Base-by-base conservation (phyloP, 179 eudicot genomes). In the Drosera spatulata region DNA sequence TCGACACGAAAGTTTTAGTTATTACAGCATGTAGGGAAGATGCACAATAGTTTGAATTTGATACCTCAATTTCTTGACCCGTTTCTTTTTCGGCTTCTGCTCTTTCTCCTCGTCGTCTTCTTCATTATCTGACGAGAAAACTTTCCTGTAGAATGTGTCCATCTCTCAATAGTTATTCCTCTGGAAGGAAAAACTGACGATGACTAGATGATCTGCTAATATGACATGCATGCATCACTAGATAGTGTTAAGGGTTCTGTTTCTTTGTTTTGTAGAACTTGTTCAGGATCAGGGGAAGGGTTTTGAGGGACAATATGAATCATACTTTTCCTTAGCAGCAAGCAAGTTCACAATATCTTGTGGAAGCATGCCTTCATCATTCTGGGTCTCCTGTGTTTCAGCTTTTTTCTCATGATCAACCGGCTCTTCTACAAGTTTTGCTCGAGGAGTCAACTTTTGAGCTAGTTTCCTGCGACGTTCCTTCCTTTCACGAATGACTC, bases 121-220 rank as follows among this genome's bases (percentile, higher is more conserved):
- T 71, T 91, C 98, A 3, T 96, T 80, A 67, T 91, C 98, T 40
- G 98, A 91, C 37, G 71, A 65, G 65, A 91, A 91, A 53, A 85
- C 85, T 74, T 85, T 85, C 77, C 97, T 91, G 84, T 71, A 84
- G 5, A 65, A 33, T 39, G 41, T 50, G n/a, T 8, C 5, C 4
- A 33, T 8, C 37, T 2, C 13, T 22, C 33, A 22, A 22, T 22
- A 22, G 33, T 22, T 22, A 22, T 22, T 22, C 33, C 0, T 22
- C 33, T 22, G 33, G 33, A 22, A 22, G 33, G 33, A 22, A 22
- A 22, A 22, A 22, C 33, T 33, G 41, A 33, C 39, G 58, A 14
- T 50, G 41, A 55, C 39, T 10, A 55, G 8, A 11, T 12, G 38
- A 41, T 33, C 22, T 39, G 1, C 5, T 8, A 39, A 55, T 33